Conservation (phyloP, 176 grass and related monocot species). For the Zoysia pacifica region DNA sequence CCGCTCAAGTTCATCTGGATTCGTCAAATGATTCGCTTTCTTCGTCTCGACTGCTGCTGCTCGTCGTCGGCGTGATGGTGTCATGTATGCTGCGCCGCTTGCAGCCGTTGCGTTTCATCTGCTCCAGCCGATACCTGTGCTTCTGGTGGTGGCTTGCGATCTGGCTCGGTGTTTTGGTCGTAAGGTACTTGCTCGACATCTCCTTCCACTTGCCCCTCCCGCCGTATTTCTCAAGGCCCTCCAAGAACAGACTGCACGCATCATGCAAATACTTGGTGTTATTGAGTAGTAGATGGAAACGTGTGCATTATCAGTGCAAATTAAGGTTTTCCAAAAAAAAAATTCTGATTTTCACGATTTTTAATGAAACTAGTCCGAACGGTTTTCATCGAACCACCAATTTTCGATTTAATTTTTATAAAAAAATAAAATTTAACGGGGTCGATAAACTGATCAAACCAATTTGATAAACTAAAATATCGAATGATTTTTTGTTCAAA, state of each 20-base stretch:
- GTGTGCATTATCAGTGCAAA: too few species aligned
- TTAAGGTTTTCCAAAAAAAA: too few species aligned
- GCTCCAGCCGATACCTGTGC: neutral
- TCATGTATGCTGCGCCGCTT: slow-evolving; percentile 48
- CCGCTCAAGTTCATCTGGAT: neutral
- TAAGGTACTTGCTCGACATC: slow-evolving; percentile 16
- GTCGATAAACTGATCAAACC: too few species aligned
- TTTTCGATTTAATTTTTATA: too few species aligned
- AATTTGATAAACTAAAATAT: too few species aligned
- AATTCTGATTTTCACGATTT: too few species aligned
- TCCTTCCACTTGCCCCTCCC: slow-evolving; percentile 27
- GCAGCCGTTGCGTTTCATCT: neutral
- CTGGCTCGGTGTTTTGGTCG: slow-evolving; percentile 28
- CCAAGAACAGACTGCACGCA: slow-evolving; percentile 12
- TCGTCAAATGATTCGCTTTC: neutral
- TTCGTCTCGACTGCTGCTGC: neutral
- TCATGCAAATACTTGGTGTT: too few species aligned
- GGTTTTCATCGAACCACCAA: too few species aligned
- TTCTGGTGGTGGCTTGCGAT: slow-evolving; percentile 52
- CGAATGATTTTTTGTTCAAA: too few species aligned
- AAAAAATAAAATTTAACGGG: too few species aligned
- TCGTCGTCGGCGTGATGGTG: neutral
- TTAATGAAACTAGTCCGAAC: too few species aligned
- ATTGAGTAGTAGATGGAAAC: neutral
- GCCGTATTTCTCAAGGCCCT: neutral